Percentiles rank a stretch among this genome's conserved stretches.
Conservation (phyloP, 257 asterid genomes). For the Plectranthus barbatus region DNA sequence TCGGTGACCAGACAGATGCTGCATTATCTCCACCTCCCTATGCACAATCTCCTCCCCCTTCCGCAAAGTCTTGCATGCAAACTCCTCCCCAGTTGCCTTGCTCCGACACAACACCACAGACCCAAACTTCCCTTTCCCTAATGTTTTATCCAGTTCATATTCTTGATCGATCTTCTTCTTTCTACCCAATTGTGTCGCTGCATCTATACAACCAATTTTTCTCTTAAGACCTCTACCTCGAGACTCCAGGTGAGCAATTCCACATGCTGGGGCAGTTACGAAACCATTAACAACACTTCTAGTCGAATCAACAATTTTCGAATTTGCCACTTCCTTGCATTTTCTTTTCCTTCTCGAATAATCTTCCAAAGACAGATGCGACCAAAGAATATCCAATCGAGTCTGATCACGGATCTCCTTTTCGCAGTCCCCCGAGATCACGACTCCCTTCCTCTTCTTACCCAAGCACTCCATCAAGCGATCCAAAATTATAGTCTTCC, state of each 20-base stretch:
- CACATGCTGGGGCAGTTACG: slow-evolving; percentile 77
- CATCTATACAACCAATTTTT: slow-evolving; percentile 83
- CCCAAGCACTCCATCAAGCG: slow-evolving; percentile 50
- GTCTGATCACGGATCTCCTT: slow-evolving; percentile 23
- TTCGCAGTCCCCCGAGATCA: slow-evolving; percentile 25
- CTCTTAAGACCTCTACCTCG: slow-evolving; percentile 77
- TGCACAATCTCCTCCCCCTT: slow-evolving; percentile 89
- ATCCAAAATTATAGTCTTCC: neutral
- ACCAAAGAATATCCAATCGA: slow-evolving; percentile 30
- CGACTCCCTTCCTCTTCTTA: slow-evolving; percentile 71
- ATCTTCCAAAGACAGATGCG: slow-evolving; percentile 69
- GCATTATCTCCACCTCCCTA: slow-evolving; percentile 94
- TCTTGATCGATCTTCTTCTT: slow-evolving; percentile 77
- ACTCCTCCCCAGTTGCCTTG: slow-evolving; percentile 58
- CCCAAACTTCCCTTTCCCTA: slow-evolving; percentile 80
- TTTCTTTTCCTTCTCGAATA: slow-evolving; percentile 63
- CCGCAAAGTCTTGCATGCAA: slow-evolving; percentile 72
- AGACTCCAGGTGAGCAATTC: slow-evolving; percentile 35
- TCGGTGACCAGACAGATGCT: slow-evolving; percentile 85
- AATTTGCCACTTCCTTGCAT: slow-evolving; percentile 50
- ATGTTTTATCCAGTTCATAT: slow-evolving; percentile 42
- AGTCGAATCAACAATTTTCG: slow-evolving; percentile 29
- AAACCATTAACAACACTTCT: slow-evolving; percentile 51
- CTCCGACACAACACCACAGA: slow-evolving; percentile 61
- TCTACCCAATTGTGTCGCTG: slow-evolving; percentile 70